Conservation (phyloP, 371 early-diverging fungal genomes). For the Mycotypha africana region DNA sequence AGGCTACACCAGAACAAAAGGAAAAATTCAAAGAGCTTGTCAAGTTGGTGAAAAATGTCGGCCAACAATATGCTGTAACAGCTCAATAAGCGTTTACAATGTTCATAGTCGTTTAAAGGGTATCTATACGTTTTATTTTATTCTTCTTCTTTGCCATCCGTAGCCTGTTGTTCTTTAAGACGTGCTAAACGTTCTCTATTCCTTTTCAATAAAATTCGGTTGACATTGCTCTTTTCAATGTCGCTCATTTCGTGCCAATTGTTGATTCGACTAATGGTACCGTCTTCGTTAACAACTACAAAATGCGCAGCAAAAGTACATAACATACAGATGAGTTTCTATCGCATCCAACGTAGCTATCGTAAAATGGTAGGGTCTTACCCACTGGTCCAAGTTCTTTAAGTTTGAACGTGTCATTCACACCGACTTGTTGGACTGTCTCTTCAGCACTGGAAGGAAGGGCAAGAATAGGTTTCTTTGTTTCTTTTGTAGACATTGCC, state of each 20-base stretch:
- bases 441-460: constrained; percentile 50
- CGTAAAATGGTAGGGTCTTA: constrained; percentile 10
- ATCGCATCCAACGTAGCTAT: background rate
- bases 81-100: constrained; percentile 9
- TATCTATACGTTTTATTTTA: background rate
- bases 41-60: constrained; percentile 17
- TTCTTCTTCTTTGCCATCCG: constrained; percentile 3
- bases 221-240: constrained; percentile 56
- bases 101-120: too few relatives aligned
- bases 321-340: background rate
- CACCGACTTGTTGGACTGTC: constrained; percentile 25
- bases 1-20: constrained; percentile 33
- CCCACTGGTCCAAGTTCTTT: constrained; percentile 53
- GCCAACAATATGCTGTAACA: constrained; percentile 20
- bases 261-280: constrained; percentile 64
- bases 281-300: constrained; percentile 63
- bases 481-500: constrained; percentile 9
- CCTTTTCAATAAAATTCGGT: constrained; percentile 62
- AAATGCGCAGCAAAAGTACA: background rate
- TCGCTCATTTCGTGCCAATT: constrained; percentile 74
- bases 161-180: constrained; percentile 26
- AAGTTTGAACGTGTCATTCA: constrained; percentile 48
- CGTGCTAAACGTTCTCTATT: constrained; percentile 50
- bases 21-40: constrained; percentile 29
- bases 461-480: constrained; percentile 36